Base-by-base conservation (phyloP, 306 rosid genomes). In the Dryas alaskensis region DNA sequence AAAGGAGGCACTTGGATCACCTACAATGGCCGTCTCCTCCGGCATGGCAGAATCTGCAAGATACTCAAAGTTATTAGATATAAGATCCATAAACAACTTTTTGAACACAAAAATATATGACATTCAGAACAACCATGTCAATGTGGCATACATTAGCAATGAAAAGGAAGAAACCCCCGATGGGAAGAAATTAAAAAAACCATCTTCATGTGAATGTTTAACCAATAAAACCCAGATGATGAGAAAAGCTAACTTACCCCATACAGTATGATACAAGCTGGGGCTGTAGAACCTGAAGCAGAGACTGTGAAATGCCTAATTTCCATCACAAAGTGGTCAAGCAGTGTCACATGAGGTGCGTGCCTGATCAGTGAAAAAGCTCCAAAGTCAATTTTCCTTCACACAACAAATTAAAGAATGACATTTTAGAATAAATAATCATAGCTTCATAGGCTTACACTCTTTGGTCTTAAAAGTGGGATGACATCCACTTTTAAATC, bases 21-120 rank as follows among this genome's bases (percentile, higher is more conserved):
- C 94, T 45, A 85, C 89, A 43, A 91, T 81, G 75, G 86, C 74
- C 0, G 94, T 87, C 74, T 87, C 90, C 67, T 19, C 78, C 3
- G 89, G 89, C 87, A 88, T 80, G 71, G 86, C 85, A 73, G 72
- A 60, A 81, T 90, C 96, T 90, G 86, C 63, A 70, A 65, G 53
- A 22, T 57, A 57, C 25, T 3, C 10, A 10, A 43, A 54, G 40
- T 5, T 42, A 39, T 51, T 27, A 52, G 37, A 45, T 52, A 50
- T 16, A 37, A 31, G n/a, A 68, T 50, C 31, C 11, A n/a, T 31
- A 37, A 50, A 5, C 31, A 50, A 68, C 9, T 39, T 37, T 69
- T n/a, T 11, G 42, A 74, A 19, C 19, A 19, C 19, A 19, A 19
- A 19, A 19, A 19, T 19, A 19, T 19, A 19, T 19, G 19, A 19